Base-by-base conservation (phyloP, 2,329 filamentous ascomycete genomes). In the Claviceps sp. region DNA sequence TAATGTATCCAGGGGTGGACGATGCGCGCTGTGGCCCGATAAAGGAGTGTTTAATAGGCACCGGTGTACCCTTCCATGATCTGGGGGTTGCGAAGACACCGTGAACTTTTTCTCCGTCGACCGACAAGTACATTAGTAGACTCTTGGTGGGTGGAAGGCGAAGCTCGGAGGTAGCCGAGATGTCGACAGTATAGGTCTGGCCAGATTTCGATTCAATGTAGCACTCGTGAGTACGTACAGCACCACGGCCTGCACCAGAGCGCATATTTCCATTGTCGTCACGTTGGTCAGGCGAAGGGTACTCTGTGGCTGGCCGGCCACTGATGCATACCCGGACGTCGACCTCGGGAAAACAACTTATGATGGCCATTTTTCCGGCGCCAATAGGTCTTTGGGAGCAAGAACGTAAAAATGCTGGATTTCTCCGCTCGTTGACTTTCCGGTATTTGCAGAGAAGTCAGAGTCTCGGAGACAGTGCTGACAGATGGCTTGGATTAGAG, bases 141-240 rank as follows among this genome's bases (percentile, higher is more conserved):
- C 0, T 0, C 11, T 59, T 11, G 4, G 3, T 46, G 2, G 1
- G 0, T 1, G 1, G n/a, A 11, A 3, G 34, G 13, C 13, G 24
- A 11, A 8, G 54, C 52, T 41, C n/a, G 1, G 40, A 5, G 2
- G 51, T 19, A 2, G 55, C 7, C 0, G 16, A 38, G 1, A 48
- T 2, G 30, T 59, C 54, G 11, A 64, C n/a, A 2, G 44, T 7
- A 26, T 60, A 64, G 1, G 52, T 34, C 1, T 56, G 55, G 1
- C 52, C 57, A 1, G 56, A 56, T 14, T 52, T 53, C 3, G 60
- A 61, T 30, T 64, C 60, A 4, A 64, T 61, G 8, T 60, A 64
- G 24, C 55, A 60, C 10, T 26, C 47, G 7, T 41, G 52, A 2
- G n/a, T 48, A 0, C 47, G 50, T 2, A 17, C 2, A n/a, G 19